Conservation (phyloP, 371 early-diverging fungal genomes). For the Mucor mucedo region DNA sequence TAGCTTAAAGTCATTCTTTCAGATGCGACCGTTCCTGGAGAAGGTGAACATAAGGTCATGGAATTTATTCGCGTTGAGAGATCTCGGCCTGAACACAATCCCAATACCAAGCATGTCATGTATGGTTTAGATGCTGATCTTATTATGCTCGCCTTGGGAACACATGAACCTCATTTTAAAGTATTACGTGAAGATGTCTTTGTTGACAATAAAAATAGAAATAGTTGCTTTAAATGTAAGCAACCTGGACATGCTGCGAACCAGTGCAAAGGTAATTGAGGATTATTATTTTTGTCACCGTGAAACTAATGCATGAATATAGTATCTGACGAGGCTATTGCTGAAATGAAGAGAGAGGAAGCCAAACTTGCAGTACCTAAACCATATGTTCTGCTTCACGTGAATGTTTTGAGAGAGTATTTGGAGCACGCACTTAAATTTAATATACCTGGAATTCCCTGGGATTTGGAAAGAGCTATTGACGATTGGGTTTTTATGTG, state of each 20-base stretch:
- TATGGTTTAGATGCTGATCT: conserved; percentile 99
- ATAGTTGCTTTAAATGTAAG: conserved; percentile 82
- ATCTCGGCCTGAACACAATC: conserved; percentile 76
- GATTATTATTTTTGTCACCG: not conserved
- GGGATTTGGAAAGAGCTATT: conserved; percentile 91
- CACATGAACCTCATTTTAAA: conserved; percentile 96
- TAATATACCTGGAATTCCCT: conserved; percentile 67
- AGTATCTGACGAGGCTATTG: conserved; percentile 15
- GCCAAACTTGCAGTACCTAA: conserved; percentile 69
- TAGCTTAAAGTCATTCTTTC: conserved; percentile 92
- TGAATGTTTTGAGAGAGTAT: conserved; percentile 92
- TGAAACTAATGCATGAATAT: not conserved
- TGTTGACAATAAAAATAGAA: conserved; percentile 61
- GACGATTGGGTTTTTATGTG: conserved; percentile 99
- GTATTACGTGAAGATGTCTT: conserved; percentile 98
- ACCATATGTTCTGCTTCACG: conserved; percentile 91
- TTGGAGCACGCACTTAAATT: conserved; percentile 84
- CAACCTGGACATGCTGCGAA: conserved; percentile 82
- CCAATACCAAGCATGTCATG: conserved; percentile 93
- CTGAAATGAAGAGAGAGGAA: conserved; percentile 44
- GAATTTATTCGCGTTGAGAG: conserved; percentile 94
- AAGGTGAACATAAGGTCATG: conserved; percentile 99
- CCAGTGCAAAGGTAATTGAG: conserved; percentile 71
- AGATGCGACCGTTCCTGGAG: conserved; percentile 97
- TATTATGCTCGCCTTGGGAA: conserved; percentile 98